These are phyloP conservation scores for Candida ipomoeae DNA, from an alignment of 805 yeast species.

Conservation along the genomic window DNA sequence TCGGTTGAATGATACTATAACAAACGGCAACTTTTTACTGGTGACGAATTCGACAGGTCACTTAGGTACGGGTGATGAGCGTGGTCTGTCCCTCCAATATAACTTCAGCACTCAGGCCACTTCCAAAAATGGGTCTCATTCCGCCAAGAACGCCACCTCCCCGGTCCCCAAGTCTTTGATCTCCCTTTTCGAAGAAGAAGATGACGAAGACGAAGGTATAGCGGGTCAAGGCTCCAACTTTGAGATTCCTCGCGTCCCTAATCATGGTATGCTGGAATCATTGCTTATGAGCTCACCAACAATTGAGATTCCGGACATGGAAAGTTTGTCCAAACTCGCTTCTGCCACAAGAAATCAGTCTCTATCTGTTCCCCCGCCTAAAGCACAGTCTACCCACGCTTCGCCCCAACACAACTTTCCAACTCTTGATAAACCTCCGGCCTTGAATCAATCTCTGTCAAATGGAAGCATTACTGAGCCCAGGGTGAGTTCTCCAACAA, in stretches of 20 bases:
- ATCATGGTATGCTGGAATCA: constrained; percentile 7
- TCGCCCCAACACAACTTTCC: constrained; percentile 13
- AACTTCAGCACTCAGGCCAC: constrained; percentile 5
- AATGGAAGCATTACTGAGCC: constrained; percentile 39
- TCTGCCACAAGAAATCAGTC: constrained; percentile 8
- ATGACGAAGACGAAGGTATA: constrained; percentile 3
- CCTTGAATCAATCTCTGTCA: constrained; percentile 40
- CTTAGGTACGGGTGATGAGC: constrained; percentile 1
- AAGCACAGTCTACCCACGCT: not conserved
- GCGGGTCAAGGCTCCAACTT: constrained; percentile 4
- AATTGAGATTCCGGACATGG: constrained; percentile 69
- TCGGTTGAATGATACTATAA: constrained; percentile 24
- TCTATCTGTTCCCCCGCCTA: constrained; percentile 4
- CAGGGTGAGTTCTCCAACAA: constrained; percentile 20
- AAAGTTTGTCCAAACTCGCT: constrained; percentile 28
- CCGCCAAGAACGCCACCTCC: constrained; percentile 1
- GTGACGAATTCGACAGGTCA: constrained; percentile 10
- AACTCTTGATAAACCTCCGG: constrained; percentile 37
- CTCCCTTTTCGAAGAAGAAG: constrained; percentile 16
- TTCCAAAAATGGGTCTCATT: not conserved
- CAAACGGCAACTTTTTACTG: constrained; percentile 17
- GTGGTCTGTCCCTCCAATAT: not conserved
- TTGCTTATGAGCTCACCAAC: constrained; percentile 46
- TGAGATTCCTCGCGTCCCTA: constrained; percentile 13
- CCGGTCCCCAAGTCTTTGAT: constrained; percentile 15